Evolutionary conservation across 164 flowering plant species (phyloP), one percentile per base, ranked within the genome.

Genomic region (Magnolia kwangsiensis): DNA sequence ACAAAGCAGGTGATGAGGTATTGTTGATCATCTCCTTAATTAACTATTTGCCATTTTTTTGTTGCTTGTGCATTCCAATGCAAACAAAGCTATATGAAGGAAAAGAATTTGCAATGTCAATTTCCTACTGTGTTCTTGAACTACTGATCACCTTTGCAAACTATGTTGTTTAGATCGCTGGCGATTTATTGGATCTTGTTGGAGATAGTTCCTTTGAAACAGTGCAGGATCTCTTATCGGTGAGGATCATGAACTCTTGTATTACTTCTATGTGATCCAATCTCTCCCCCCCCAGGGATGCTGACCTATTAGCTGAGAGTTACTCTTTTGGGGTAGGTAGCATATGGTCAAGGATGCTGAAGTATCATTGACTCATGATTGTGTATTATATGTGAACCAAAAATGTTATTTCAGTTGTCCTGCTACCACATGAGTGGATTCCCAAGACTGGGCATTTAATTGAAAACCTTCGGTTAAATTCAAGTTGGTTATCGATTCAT

Each of bases 1-100:
- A 89, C 63, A 96, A 94, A 82, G 90, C 94, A 76, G 97, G 98
- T 2, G 98, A 96, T 73, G 98, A 91, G 98, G 99, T 96, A 88
- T 50, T 75, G 21, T 45, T 73, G 45, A 37, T 29, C 50, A 50
- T 58, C 51, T 69, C 50, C 24, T 50, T 29, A 31, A 10, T 69
- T 4, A 21, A 24, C 14, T 8, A 72, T 55, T 71, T 37, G 45
- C 45, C 27, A 4, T 71, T 49, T 50, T 65, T 65, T 20, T 29
- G 24, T 23, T 11, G 16, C 19, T 27, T 68, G 19, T 49, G 21
- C n/a, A n/a, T 49, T 4, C 19, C 72, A 70, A 13, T 16, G 49
- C 71, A 69, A 19, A 29, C 10, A 7, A 14, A 49, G 27, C 18
- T 70, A 49, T 13, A 51, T 58, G n/a, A 51, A 72, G 23, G 74